Base-by-base conservation (phyloP, 192 early-diverging fungal genomes). In the Coemansia umbellata region DNA sequence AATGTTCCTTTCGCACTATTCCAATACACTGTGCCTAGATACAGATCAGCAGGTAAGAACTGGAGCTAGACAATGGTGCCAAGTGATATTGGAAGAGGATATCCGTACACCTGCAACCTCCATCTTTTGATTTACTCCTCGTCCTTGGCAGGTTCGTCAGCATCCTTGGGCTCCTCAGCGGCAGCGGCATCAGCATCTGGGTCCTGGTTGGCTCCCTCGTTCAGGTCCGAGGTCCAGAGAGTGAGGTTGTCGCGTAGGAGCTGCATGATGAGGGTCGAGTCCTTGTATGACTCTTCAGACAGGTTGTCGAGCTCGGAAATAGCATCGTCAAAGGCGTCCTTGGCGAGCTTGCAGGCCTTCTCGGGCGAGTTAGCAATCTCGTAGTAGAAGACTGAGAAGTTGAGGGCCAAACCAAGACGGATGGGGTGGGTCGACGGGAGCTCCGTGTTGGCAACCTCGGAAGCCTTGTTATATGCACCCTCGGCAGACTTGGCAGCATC, bases 311-410 rank as follows among this genome's bases (percentile, higher is more conserved):
- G 83, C 80, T 97, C 96, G 33, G 96, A 93, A 77, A 98, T 98
- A 44, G 96, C 96, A 62, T 95, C 96, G 78, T 98, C 96, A 63
- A 98, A 98, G 21, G 96, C 74, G 28, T 53, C 41, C 67, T 71
- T 85, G 78, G 94, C 94, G 31, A 96, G 83, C 60, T 94, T 87
- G 85, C 95, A 95, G 56, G 93, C 95, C 64, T 89, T 85, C 79
- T 94, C 93, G 59, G 95, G 95, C 32, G 92, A 93, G 87, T 96
- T 96, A 75, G 90, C 80, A 67, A 98, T 98, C 84, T 98, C 95
- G 78, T 96, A 98, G 84, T 93, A 96, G 83, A 98, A 98, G 27
- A 96, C 94, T 31, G 94, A 98, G 84, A 93, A 96, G 89, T 96
- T 96, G 67, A 96, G 84, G 37, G 95, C 93, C 47, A 98, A 84